Percentiles rank a stretch among this genome's conserved stretches.
Evolutionary conservation across 345 rosid species (phyloP).

Genomic region (Dimocarpus longan): DNA sequence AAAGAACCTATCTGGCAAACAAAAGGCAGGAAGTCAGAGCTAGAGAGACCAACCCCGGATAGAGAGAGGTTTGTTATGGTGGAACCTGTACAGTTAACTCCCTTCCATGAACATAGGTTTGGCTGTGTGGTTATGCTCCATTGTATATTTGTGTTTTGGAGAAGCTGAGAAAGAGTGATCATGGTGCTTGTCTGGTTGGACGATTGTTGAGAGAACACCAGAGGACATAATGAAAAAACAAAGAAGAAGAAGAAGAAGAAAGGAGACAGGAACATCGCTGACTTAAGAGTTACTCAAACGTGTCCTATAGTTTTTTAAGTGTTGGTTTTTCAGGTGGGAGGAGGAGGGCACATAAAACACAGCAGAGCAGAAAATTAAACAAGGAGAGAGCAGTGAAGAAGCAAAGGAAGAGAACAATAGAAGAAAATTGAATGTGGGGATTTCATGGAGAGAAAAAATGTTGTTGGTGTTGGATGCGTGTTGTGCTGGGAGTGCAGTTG

Average conservation of each 20-base stretch:
- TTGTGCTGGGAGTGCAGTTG: background rate
- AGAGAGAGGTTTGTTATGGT: constrained; percentile 41
- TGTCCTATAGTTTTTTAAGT: background rate
- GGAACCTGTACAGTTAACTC: constrained; percentile 51
- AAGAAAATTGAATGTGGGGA: constrained; percentile 24
- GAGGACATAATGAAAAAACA: constrained; percentile 9
- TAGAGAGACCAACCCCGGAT: constrained; percentile 38
- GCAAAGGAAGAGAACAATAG: background rate
- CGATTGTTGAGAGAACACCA: constrained; percentile 36
- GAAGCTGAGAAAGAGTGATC: constrained; percentile 37
- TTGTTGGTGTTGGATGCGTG: background rate
- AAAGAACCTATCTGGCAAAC: constrained; percentile 60
- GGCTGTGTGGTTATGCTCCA: constrained; percentile 44
- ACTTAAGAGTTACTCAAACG: background rate
- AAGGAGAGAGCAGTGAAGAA: background rate
- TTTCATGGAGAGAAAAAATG: background rate
- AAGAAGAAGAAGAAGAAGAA: constrained; percentile 22
- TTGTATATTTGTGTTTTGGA: constrained; percentile 19
- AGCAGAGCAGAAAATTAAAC: background rate
- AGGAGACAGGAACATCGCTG: constrained; percentile 3
- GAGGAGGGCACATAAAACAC: no score
- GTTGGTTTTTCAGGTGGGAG: background rate
- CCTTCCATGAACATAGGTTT: constrained; percentile 60
- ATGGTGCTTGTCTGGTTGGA: constrained; percentile 44
- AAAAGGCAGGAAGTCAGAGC: constrained; percentile 41